A percentile compares a stretch with the other conserved stretches of the same genome.
Evolutionary conservation across 2,329 filamentous ascomycete genomes (phyloP).

Genomic region (Talaromyces albobiverticillius): DNA sequence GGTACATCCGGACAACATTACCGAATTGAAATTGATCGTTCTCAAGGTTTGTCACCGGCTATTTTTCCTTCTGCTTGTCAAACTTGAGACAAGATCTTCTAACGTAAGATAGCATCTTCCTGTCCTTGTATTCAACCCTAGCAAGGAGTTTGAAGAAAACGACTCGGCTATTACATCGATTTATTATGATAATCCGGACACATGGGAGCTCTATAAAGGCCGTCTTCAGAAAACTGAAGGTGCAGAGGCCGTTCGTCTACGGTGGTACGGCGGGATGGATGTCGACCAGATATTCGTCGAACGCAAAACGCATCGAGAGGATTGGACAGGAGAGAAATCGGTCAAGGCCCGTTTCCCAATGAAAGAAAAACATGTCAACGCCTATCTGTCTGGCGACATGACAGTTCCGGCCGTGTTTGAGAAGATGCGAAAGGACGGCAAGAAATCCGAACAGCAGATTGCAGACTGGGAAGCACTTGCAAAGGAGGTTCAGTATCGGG

Average conservation of each 20-base stretch:
- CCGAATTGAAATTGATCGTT: constrained; percentile 95
- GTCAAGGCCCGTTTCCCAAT: constrained; percentile 94
- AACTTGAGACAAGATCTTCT: not conserved
- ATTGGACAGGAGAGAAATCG: constrained; percentile 98
- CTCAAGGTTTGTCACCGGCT: constrained; percentile 67
- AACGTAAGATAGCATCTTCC: constrained; percentile 67
- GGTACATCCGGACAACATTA: constrained; percentile 98
- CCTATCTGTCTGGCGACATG: constrained; percentile 79
- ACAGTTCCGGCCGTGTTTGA: constrained; percentile 89
- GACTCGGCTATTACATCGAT: constrained; percentile 97
- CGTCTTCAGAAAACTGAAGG: constrained; percentile 97
- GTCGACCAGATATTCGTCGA: constrained; percentile 95
- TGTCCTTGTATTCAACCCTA: constrained; percentile 94
- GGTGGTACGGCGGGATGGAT: constrained; percentile 98
- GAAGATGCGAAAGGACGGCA: constrained; percentile 91
- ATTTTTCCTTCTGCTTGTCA: too few relatives aligned
- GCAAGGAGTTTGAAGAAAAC: constrained; percentile 88
- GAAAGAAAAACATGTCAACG: constrained; percentile 97
- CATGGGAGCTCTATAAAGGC: constrained; percentile 90
- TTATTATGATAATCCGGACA: constrained; percentile 94
- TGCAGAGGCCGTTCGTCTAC: constrained; percentile 89
- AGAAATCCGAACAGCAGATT: constrained; percentile 89
- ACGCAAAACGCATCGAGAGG: constrained; percentile 95
- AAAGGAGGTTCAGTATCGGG: constrained; percentile 88
- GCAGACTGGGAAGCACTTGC: constrained; percentile 84